Conservation (phyloP, 2,329 filamentous ascomycete genomes). For the Fusarium musae region DNA sequence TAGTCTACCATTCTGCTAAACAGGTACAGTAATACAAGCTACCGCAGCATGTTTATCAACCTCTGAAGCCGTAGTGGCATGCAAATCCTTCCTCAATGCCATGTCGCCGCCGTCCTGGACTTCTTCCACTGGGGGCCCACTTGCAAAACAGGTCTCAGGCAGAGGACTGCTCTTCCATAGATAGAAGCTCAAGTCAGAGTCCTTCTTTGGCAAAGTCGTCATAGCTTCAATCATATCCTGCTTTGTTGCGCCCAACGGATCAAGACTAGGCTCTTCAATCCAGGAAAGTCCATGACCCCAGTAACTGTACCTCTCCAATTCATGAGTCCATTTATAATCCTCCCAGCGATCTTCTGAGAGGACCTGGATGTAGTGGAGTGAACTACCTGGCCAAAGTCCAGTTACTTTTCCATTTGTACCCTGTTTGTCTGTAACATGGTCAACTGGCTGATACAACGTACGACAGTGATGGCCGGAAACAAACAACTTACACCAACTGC, state of each 20-base stretch:
- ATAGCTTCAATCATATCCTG: background rate
- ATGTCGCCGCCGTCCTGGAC: too few species aligned
- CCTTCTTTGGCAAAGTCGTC: background rate
- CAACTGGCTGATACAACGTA: too few species aligned
- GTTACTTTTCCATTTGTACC: background rate
- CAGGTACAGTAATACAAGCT: background rate
- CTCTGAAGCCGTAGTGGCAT: accelerated
- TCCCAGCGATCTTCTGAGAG: constrained; percentile 1
- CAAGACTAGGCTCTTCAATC: background rate
- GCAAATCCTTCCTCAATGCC: too few species aligned
- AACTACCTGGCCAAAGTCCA: background rate
- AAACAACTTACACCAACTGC: constrained; percentile 6
- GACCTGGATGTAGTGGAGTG: background rate
- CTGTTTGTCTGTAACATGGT: background rate
- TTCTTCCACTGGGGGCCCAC: too few species aligned
- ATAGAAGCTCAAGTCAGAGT: constrained; percentile 2
- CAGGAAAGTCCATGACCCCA: background rate
- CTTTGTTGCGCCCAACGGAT: background rate
- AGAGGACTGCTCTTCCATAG: background rate
- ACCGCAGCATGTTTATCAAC: accelerated
- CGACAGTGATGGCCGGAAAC: too few species aligned
- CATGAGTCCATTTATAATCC: background rate
- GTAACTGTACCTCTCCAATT: background rate
- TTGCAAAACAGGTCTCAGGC: background rate
- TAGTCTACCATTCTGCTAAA: too few species aligned